Evolutionary conservation across 306 rosid genomes (phyloP).

Genomic region (Prunus mongolica): DNA sequence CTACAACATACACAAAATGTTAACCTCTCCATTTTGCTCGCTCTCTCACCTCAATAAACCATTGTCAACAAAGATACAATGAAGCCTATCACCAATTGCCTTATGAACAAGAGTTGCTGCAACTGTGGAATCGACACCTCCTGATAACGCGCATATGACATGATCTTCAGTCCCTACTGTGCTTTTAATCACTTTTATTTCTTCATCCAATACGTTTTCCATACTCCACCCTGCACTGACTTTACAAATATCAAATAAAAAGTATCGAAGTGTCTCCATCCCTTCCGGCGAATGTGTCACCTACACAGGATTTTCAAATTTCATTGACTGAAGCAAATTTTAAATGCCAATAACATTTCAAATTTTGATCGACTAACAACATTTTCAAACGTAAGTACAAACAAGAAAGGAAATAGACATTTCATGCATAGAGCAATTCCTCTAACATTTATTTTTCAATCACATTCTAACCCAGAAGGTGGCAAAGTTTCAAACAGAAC

Average conservation of each 20-base stretch:
- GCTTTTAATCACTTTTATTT: slow-evolving; percentile 59
- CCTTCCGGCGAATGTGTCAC: slow-evolving; percentile 92
- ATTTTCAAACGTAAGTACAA: neutral
- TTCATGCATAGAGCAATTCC: neutral
- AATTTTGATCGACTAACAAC: neutral
- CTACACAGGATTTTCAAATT: slow-evolving; percentile 36
- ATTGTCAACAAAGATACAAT: slow-evolving; percentile 92
- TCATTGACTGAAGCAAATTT: neutral
- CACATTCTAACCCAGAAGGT: neutral
- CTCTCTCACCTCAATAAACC: slow-evolving; percentile 74
- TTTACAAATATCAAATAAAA: slow-evolving; percentile 74
- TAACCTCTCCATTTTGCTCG: neutral
- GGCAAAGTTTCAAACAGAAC: neutral
- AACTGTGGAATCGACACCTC: slow-evolving; percentile 97
- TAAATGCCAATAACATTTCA: neutral
- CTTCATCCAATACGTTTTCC: slow-evolving; percentile 84
- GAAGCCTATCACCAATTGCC: slow-evolving; percentile 93
- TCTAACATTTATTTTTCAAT: neutral
- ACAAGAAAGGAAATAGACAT: neutral
- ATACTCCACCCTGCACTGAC: slow-evolving; percentile 76
- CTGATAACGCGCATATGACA: slow-evolving; percentile 89
- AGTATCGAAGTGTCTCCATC: slow-evolving; percentile 65
- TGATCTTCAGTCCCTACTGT: slow-evolving; percentile 61
- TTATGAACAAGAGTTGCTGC: slow-evolving; percentile 92
- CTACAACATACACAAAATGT: neutral